Evolutionary conservation across 108 stramenopile species (phyloP), one percentile per base, ranked within the genome.

Genomic region (Fragilariopsis cylindrus): DNA sequence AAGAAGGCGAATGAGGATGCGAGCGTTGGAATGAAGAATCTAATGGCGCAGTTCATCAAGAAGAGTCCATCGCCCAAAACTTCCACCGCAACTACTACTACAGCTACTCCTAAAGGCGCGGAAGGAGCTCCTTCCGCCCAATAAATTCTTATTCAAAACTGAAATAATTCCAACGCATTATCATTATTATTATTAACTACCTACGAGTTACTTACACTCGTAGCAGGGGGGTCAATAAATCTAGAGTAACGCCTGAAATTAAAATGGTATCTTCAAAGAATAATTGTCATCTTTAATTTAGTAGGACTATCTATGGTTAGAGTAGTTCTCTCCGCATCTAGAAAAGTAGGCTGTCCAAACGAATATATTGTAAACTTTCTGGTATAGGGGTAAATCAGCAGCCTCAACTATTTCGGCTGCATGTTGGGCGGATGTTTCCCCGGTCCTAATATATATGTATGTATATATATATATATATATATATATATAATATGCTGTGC

Each of bases 381-480:
- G 30, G 30, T 30, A 19, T 13, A 76, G 84, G 30, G 85, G 85
- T 45, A 86, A 73, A 56, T 82, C 81, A 12, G 84, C 83, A 11
- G 86, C 86, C 47, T 87, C 82, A 3, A 87, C 86, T 2, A 83
- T 87, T 62, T 83, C 80, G 40, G 81, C 83, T n/a, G 86, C 86
- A 13, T 69, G 76, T 67, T 87, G 75, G 21, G 82, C 80, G 13
- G 74, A 50, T 39, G 76, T 30, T 67, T 81, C 78, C 78, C 45
- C 69, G 71, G 4, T 81, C 74, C 74, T 15, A 81, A 42, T 11
- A 85, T 70, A 2, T 30, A 30, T 30, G 1, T 30, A 30, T 30
- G 1, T 2, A 30, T 30, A 30, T 30, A 30, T 30, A 30, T 30
- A 30, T 30, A 30, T 30, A 30, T 30, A 30, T 30, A 30, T 30